These are phyloP conservation scores for Tricholoma bakamatsutake DNA, from an alignment of 768 basidiomycete species.

Conservation along the genomic window DNA sequence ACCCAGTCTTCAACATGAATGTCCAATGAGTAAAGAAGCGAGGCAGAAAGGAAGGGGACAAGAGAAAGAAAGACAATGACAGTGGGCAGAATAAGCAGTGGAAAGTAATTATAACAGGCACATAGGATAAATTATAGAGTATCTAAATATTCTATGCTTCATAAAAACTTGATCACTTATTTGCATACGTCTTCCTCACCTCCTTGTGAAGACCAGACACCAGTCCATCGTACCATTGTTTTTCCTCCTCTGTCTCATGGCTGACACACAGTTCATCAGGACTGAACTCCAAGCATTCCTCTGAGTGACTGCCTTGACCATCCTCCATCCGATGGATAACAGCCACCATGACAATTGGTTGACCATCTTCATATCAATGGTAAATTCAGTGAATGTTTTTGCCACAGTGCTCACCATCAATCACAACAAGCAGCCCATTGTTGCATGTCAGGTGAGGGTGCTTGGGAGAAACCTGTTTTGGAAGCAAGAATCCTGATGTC, in stretches of 20 bases:
- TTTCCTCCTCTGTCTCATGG: not conserved
- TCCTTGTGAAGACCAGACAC: not conserved
- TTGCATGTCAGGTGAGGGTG: not conserved
- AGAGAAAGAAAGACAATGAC: not conserved
- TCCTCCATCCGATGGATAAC: not conserved
- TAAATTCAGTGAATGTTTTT: not conserved
- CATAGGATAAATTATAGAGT: not conserved
- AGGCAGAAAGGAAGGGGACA: not conserved
- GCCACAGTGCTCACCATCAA: slow-evolving; percentile 1
- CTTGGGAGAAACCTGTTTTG: too few relatives aligned
- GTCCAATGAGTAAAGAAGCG: not conserved
- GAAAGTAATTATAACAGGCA: not conserved
- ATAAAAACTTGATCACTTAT: not conserved
- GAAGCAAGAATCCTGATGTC: too few relatives aligned
- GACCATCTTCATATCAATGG: not conserved
- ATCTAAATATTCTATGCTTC: not conserved
- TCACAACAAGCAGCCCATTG: slow-evolving; percentile 1
- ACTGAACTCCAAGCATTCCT: not conserved
- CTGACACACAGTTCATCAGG: not conserved
- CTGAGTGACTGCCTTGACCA: not conserved
- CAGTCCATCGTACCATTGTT: not conserved
- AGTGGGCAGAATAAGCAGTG: not conserved
- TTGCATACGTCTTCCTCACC: not conserved
- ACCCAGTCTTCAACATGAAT: not conserved
- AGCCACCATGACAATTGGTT: not conserved